Evolutionary conservation across 805 yeast genomes (phyloP).

Genomic region (Candida pseudofarinosa): DNA sequence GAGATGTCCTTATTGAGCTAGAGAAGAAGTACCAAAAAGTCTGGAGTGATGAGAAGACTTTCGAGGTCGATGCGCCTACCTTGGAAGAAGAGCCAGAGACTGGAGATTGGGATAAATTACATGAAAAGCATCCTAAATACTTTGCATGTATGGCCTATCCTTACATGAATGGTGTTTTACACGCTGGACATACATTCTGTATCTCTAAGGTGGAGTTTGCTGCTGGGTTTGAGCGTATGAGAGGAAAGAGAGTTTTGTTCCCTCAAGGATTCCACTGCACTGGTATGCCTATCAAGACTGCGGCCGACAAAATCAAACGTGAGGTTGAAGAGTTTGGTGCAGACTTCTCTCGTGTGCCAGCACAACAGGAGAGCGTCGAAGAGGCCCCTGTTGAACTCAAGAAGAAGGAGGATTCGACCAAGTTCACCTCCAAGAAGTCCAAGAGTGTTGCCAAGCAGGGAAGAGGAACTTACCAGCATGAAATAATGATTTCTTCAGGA

Average conservation of each 20-base stretch:
- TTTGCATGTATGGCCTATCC: conserved; percentile 97
- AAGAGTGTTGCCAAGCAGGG: conserved; percentile 95
- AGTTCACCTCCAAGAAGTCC: conserved; percentile 87
- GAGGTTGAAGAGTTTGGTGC: conserved; percentile 89
- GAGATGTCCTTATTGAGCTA: conserved; percentile 86
- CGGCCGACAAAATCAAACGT: conserved; percentile 92
- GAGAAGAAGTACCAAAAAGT: conserved; percentile 83
- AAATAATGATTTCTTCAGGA: conserved; percentile 94
- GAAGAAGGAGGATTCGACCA: conserved; percentile 72
- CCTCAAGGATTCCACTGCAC: conserved; percentile 99
- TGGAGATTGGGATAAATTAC: conserved; percentile 60
- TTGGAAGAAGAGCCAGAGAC: conserved; percentile 48
- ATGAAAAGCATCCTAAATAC: conserved; percentile 76
- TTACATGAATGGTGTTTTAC: conserved; percentile 97
- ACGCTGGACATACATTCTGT: conserved; percentile 96
- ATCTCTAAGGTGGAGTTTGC: conserved; percentile 90
- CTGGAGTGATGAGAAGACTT: conserved; percentile 84
- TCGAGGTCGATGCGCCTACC: conserved; percentile 86
- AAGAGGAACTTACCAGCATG: conserved; percentile 89
- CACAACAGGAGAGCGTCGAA: conserved; percentile 50
- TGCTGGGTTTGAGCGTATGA: conserved; percentile 91
- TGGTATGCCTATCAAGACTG: conserved; percentile 95
- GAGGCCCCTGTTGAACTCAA: conserved; percentile 21
- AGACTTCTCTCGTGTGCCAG: conserved; percentile 67
- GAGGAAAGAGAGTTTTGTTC: conserved; percentile 85